These are phyloP conservation scores for Crucibulum laeve DNA, from an alignment of 768 basidiomycete species.

Conservation along the genomic window DNA sequence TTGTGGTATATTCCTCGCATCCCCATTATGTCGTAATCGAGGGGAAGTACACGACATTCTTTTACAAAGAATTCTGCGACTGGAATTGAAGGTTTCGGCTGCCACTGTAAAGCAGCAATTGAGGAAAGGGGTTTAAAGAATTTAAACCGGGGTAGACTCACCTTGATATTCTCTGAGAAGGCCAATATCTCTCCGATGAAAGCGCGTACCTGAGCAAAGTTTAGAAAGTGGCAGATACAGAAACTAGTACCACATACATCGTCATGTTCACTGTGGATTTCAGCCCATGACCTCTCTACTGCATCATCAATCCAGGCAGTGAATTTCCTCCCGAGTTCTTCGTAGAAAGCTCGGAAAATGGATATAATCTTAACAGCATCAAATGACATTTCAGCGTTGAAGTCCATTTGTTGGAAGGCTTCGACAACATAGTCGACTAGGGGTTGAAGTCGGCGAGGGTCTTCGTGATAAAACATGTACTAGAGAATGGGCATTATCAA, in stretches of 20 bases:
- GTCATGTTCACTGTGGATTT: constrained; percentile 74
- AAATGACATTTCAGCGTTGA: constrained; percentile 78
- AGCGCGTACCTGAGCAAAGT: constrained; percentile 51
- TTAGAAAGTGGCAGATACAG: constrained; percentile 3
- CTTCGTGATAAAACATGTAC: constrained; percentile 75
- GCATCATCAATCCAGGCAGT: constrained; percentile 70
- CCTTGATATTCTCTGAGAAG: constrained; percentile 71
- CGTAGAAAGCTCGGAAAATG: constrained; percentile 66
- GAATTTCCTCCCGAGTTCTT: constrained; percentile 79
- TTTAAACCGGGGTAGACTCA: constrained; percentile 17
- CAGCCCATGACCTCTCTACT: constrained; percentile 63
- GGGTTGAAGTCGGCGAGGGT: constrained; percentile 79
- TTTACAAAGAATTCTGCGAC: constrained; percentile 59
- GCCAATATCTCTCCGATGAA: constrained; percentile 74
- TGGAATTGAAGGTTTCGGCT: constrained; percentile 57
- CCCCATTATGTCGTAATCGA: constrained; percentile 71
- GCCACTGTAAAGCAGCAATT: constrained; percentile 54
- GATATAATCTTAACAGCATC: constrained; percentile 69
- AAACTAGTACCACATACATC: constrained; percentile 41
- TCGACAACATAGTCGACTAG: constrained; percentile 70
- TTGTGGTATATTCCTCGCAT: constrained; percentile 62
- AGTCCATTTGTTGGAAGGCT: constrained; percentile 65
- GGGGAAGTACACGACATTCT: constrained; percentile 54
- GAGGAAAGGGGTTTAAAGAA: neutral
- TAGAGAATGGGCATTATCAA: constrained; percentile 23